Percentiles rank a stretch among this genome's conserved stretches.
phyloP scores from a whole-genome alignment of 352 stramenopile species.

The Globisporangium solare region DNA sequence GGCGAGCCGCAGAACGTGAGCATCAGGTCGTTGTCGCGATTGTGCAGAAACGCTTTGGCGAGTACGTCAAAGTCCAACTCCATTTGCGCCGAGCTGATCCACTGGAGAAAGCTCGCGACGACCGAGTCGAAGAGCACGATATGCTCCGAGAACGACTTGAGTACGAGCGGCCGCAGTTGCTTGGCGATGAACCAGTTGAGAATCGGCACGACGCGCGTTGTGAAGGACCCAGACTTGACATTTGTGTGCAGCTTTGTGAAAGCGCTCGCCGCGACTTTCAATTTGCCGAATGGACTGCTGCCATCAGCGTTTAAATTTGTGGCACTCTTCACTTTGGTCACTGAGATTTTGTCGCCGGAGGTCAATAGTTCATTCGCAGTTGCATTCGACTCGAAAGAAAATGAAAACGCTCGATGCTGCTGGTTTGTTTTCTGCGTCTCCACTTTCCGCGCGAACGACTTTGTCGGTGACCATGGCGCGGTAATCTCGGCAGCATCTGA shows the following conservation, averaged over 20 bases:
- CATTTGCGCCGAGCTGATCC: conserved; percentile 39
- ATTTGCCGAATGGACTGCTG: conserved; percentile 12
- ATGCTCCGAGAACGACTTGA: conserved; percentile 49
- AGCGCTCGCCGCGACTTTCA: conserved; percentile 38
- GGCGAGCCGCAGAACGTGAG: conserved; percentile 47
- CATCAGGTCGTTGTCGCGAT: conserved; percentile 38
- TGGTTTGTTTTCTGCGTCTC: conserved; percentile 26
- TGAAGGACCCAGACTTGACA: conserved; percentile 48
- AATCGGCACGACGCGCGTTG: conserved; percentile 35
- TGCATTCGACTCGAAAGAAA: conserved; percentile 20
- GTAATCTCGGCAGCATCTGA: conserved; percentile 25
- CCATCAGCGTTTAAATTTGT: neutral
- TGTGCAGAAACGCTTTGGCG: conserved; percentile 52
- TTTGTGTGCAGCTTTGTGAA: conserved; percentile 65
- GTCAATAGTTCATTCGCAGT: conserved; percentile 12
- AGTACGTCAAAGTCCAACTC: conserved; percentile 61
- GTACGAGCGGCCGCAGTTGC: conserved; percentile 33
- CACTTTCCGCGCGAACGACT: conserved; percentile 23
- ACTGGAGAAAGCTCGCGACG: conserved; percentile 31
- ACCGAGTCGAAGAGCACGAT: conserved; percentile 52
- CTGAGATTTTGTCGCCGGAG: neutral
- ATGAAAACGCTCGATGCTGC: conserved; percentile 27
- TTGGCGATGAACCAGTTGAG: conserved; percentile 35
- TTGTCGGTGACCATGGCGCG: conserved; percentile 30
- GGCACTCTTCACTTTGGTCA: conserved; percentile 9